phyloP scores from a whole-genome alignment of 148 eudicot species.

The Vaccinium vitisidaea region DNA sequence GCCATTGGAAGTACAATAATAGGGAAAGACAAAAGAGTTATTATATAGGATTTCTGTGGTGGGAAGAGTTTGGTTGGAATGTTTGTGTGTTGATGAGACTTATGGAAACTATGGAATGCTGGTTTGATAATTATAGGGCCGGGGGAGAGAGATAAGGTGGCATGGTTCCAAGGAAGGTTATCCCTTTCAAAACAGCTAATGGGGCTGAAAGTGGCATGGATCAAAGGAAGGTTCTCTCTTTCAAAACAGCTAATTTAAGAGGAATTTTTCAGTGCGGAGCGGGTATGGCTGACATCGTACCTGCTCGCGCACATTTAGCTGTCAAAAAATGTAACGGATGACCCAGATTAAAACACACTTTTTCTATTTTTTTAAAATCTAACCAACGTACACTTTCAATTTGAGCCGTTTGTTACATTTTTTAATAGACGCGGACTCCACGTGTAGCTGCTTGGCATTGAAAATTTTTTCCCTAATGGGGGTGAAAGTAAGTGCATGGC shows the following conservation, averaged over 20 bases:
- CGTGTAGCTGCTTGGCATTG: too few species aligned
- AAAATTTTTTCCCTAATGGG: too few species aligned
- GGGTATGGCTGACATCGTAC: too few species aligned
- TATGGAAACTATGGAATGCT: neutral
- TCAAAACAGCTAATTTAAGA: neutral
- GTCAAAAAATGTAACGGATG: too few species aligned
- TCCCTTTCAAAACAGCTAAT: neutral
- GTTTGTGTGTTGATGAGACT: neutral
- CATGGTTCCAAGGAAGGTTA: constrained; percentile 7
- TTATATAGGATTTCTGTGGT: neutral
- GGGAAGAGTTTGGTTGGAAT: neutral
- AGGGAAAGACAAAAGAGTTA: neutral
- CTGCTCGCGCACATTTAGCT: too few species aligned
- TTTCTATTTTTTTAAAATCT: too few species aligned
- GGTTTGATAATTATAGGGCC: neutral
- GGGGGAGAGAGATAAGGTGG: neutral
- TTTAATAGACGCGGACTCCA: too few species aligned
- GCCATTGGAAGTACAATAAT: constrained; percentile 10
- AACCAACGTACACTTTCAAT: too few species aligned
- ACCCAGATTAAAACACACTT: too few species aligned
- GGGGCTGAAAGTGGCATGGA: neutral
- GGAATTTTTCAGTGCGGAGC: too few species aligned
- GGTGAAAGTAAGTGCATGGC: too few species aligned
- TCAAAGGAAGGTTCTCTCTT: neutral
- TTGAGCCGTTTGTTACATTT: too few species aligned